These are phyloP conservation scores for Chlorella sp. DNA, from an alignment of 139 green algal genomes.

Conservation along the genomic window DNA sequence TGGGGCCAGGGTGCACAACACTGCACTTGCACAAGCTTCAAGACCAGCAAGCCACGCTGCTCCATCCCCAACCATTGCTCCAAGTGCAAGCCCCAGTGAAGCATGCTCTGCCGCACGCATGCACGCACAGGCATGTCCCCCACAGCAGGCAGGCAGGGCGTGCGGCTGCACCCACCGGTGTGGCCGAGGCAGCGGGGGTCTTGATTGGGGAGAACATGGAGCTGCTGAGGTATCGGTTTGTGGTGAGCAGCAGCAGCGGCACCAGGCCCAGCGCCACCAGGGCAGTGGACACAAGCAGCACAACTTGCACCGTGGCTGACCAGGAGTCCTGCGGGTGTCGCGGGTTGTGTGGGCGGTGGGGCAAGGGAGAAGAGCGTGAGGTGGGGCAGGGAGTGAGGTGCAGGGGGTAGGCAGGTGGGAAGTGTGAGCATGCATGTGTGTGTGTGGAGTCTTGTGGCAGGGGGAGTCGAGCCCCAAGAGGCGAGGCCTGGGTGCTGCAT, in stretches of 20 bases:
- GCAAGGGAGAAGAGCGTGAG: neutral
- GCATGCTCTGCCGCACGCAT: too few species aligned
- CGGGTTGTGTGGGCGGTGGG: neutral
- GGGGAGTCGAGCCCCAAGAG: too few species aligned
- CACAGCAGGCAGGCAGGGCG: neutral
- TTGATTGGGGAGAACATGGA: slow-evolving; percentile 37
- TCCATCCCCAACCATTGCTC: neutral
- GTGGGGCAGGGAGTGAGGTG: neutral
- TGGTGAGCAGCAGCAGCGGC: slow-evolving; percentile 43
- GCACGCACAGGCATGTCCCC: neutral
- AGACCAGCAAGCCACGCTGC: neutral
- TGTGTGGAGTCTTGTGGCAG: too few species aligned
- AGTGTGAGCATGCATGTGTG: too few species aligned
- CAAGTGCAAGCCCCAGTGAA: too few species aligned
- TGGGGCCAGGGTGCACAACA: neutral
- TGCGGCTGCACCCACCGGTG: neutral
- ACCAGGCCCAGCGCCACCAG: slow-evolving; percentile 39
- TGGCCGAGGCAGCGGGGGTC: slow-evolving; percentile 10
- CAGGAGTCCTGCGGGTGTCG: slow-evolving; percentile 40
- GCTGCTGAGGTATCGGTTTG: slow-evolving; percentile 36
- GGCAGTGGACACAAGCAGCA: slow-evolving; percentile 38
- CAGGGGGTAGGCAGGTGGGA: neutral
- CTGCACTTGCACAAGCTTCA: too few species aligned
- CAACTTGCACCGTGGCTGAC: slow-evolving; percentile 42
- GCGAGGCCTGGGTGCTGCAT: too few species aligned